phyloP scores from a whole-genome alignment of 306 rosid species.

The Medicago arabica region DNA sequence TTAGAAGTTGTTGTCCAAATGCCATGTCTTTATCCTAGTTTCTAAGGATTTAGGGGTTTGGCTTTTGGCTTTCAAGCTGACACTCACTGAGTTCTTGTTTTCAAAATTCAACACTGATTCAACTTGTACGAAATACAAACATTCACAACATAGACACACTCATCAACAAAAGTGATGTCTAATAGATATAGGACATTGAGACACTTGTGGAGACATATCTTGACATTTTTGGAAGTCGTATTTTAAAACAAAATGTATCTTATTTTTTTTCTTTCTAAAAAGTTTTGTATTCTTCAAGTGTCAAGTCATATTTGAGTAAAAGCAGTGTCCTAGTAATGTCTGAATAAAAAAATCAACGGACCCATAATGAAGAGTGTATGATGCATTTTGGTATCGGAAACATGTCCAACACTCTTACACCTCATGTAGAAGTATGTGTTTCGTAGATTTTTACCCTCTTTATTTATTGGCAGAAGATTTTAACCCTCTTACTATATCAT shows the following conservation, averaged over 20 bases:
- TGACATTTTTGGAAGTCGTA: neutral
- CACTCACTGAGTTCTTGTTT: neutral
- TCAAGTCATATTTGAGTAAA: neutral
- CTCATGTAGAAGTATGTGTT: neutral
- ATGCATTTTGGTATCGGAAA: neutral
- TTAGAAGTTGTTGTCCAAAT: conserved; percentile 34
- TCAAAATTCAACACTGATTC: conserved; percentile 26
- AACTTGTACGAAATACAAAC: neutral
- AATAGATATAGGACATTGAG: neutral
- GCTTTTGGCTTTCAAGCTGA: conserved; percentile 13
- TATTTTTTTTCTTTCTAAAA: neutral
- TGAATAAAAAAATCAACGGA: neutral
- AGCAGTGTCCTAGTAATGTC: neutral
- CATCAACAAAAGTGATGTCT: neutral
- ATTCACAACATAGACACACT: neutral
- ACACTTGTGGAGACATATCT: neutral
- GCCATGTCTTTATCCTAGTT: conserved; percentile 4
- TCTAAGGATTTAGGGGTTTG: conserved; percentile 19
- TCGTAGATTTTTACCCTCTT: neutral
- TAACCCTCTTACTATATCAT: conserved; percentile 2
- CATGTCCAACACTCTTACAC: neutral
- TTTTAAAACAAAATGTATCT: neutral
- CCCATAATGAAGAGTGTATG: neutral
- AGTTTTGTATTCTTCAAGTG: neutral
- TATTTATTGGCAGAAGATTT: neutral